A percentile compares a stretch with the other conserved stretches of the same genome.
Evolutionary conservation across 345 rosid genomes (phyloP).

Genomic region (Arabis hirsuta): DNA sequence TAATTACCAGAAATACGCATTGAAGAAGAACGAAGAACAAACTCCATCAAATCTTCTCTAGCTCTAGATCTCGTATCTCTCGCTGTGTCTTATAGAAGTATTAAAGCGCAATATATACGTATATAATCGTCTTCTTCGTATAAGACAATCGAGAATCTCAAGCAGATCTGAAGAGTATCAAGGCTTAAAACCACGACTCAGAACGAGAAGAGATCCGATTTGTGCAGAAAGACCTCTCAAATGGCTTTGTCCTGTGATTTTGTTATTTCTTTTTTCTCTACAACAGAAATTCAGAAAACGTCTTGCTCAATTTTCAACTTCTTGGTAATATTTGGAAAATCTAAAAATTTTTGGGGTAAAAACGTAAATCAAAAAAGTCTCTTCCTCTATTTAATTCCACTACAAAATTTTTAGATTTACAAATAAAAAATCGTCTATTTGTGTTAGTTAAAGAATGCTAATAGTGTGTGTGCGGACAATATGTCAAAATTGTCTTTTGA

Average conservation of each 20-base stretch:
- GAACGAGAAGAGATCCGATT: conserved; percentile 47
- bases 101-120: background rate
- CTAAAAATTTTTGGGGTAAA: conserved; percentile 22
- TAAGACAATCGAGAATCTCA: conserved; percentile 24
- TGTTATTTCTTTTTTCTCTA: background rate
- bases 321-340: conserved; percentile 6
- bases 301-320: conserved; percentile 21
- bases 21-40: conserved; percentile 34
- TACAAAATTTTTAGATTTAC: background rate
- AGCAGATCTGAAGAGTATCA: conserved; percentile 40
- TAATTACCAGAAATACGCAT: conserved; percentile 30
- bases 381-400: background rate
- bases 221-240: conserved; percentile 23
- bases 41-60: conserved; percentile 26
- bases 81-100: conserved; percentile 13
- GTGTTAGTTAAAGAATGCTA: conserved; percentile 29
- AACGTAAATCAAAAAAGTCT: background rate
- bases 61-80: conserved; percentile 39
- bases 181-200: conserved; percentile 30
- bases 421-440: background rate
- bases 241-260: conserved; percentile 6
- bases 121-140: conserved; percentile 26
- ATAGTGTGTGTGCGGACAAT: conserved; percentile 32
- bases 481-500: background rate
- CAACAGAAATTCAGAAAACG: conserved; percentile 35